Evolutionary conservation across 345 rosid species (phyloP).

Genomic region (Sonneratia caseolaris): DNA sequence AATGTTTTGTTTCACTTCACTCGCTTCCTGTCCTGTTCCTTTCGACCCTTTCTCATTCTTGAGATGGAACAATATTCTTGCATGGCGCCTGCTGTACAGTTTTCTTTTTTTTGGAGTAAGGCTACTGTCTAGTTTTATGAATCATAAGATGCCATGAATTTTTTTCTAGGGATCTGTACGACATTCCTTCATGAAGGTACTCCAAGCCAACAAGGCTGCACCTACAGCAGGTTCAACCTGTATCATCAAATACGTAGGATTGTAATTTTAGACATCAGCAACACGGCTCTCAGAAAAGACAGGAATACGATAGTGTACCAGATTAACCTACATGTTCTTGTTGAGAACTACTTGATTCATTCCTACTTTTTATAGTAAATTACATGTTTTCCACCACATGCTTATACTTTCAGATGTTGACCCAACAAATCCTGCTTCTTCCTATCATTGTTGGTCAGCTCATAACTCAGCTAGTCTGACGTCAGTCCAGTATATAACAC

Average conservation of each 20-base stretch:
- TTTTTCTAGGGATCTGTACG: constrained; percentile 10
- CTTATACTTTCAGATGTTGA: not conserved
- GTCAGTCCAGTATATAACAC: not conserved
- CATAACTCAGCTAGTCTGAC: not conserved
- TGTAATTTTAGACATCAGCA: not conserved
- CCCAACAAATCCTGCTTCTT: not conserved
- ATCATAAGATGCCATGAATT: constrained; percentile 1
- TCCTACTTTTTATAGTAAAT: not conserved
- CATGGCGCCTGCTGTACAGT: constrained; percentile 21
- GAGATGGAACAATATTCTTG: not conserved
- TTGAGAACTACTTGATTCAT: not conserved
- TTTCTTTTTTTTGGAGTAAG: too few species aligned
- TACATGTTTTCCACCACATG: not conserved
- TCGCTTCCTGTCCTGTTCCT: not conserved
- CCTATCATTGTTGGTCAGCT: not conserved
- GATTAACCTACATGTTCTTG: not conserved
- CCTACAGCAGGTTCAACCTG: constrained; percentile 69
- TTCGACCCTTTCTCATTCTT: not conserved
- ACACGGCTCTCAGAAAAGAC: constrained; percentile 10
- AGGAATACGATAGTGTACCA: too few species aligned
- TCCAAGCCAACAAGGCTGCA: constrained; percentile 62
- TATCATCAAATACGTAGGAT: not conserved
- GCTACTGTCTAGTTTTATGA: constrained; percentile 21
- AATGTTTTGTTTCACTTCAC: not conserved
- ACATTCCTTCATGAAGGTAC: constrained; percentile 22